phyloP scores from a whole-genome alignment of 495 filamentous ascomycete species.

The Echria macrotheca region DNA sequence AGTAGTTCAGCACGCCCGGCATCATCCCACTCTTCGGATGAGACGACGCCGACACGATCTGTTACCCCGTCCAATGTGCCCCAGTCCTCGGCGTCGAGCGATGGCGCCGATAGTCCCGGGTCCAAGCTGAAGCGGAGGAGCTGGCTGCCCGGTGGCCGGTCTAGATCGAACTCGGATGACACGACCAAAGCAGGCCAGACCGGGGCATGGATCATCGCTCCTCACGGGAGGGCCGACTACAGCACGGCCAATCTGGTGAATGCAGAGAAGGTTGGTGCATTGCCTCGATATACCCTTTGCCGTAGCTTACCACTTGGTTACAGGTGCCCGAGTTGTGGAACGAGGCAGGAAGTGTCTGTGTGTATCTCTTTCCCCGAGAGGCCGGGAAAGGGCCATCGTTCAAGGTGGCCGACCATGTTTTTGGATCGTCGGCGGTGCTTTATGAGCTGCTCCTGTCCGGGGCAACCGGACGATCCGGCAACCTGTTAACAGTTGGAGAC shows the following conservation, averaged over 20 bases:
- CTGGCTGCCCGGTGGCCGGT: constrained; percentile 41
- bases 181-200: constrained; percentile 19
- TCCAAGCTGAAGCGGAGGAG: constrained; percentile 33
- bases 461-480: constrained; percentile 34
- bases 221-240: constrained; percentile 55
- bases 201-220: constrained; percentile 59
- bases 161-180: constrained; percentile 37
- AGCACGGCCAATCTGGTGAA: constrained; percentile 51
- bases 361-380: constrained; percentile 72
- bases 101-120: constrained; percentile 27
- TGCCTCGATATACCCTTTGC: too few species aligned
- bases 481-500: constrained; percentile 34
- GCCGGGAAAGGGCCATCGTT: constrained; percentile 69
- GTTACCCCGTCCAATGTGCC: constrained; percentile 15
- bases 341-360: constrained; percentile 70
- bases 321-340: constrained; percentile 88
- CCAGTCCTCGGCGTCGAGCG: constrained; percentile 19
- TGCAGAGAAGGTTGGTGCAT: constrained; percentile 62
- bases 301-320: too few species aligned
- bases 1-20: constrained; percentile 39
- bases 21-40: constrained; percentile 8
- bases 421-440: constrained; percentile 65
- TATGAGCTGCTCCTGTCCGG: constrained; percentile 63
- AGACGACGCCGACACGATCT: constrained; percentile 22
- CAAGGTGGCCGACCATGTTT: constrained; percentile 64